A percentile compares a stretch with the other conserved stretches of the same genome.
phyloP scores from a whole-genome alignment of 495 filamentous ascomycete genomes.

The Parmelia sp. region DNA sequence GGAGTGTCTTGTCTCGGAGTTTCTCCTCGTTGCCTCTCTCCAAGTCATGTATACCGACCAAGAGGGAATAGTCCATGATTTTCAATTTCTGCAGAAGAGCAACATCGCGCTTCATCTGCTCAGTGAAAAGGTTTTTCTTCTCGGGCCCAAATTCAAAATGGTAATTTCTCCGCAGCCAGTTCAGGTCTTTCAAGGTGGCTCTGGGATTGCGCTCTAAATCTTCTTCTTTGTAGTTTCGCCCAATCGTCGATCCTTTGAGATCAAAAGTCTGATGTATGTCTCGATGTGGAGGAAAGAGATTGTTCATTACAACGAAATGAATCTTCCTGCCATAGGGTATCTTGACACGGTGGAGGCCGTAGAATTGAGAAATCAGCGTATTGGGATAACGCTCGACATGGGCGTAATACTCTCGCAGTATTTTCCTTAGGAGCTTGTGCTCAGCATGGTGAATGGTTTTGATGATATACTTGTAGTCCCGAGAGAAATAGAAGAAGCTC shows the following conservation, averaged over 20 bases:
- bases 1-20: slow-evolving; percentile 85
- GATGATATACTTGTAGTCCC: slow-evolving; percentile 99
- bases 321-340: slow-evolving; percentile 98
- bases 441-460: slow-evolving; percentile 98
- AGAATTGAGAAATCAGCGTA: slow-evolving; percentile 95
- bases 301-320: slow-evolving; percentile 99
- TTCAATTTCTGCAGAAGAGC: slow-evolving; percentile 74
- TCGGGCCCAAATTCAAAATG: slow-evolving; percentile 80
- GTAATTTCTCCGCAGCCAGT: slow-evolving; percentile 84
- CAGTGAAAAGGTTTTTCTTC: slow-evolving; percentile 79
- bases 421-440: slow-evolving; percentile 89
- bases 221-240: slow-evolving; percentile 83
- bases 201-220: slow-evolving; percentile 81
- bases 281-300: slow-evolving; percentile 92
- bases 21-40: slow-evolving; percentile 90
- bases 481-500: slow-evolving; percentile 99
- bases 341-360: slow-evolving; percentile 95
- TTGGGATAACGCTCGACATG: slow-evolving; percentile 92
- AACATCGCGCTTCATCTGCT: slow-evolving; percentile 84
- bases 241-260: slow-evolving; percentile 94
- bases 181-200: slow-evolving; percentile 92
- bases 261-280: slow-evolving; percentile 98
- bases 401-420: slow-evolving; percentile 87
- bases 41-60: slow-evolving; percentile 90
- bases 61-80: slow-evolving; percentile 98